Percentiles rank a stretch among this genome's conserved stretches.
phyloP scores from a whole-genome alignment of 192 early-diverging fungal species.

The Coemansia sp. region DNA sequence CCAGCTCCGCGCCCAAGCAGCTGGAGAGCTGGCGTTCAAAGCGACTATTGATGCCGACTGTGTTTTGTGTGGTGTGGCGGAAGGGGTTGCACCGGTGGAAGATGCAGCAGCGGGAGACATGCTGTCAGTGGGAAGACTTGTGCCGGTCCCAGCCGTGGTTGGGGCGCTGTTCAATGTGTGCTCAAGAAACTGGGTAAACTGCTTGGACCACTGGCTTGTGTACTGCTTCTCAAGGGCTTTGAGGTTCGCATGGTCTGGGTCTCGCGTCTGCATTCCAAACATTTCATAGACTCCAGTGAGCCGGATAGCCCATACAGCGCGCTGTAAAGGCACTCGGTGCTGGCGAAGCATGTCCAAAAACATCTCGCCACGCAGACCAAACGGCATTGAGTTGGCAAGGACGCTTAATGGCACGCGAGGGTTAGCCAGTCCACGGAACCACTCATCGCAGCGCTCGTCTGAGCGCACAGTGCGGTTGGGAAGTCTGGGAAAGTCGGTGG shows the following conservation, averaged over 20 bases:
- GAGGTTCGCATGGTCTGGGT: constrained; percentile 20
- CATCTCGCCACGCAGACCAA: constrained; percentile 59
- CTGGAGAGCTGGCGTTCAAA: neutral
- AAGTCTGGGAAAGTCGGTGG: constrained; percentile 13
- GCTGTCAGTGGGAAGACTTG: neutral
- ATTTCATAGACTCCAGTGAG: constrained; percentile 67
- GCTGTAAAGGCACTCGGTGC: constrained; percentile 60
- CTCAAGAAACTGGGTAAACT: constrained; percentile 40
- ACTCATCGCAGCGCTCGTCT: constrained; percentile 42
- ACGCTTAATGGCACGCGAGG: constrained; percentile 40
- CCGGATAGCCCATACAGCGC: constrained; percentile 73
- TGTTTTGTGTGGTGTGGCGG: constrained; percentile 1
- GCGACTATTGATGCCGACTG: neutral
- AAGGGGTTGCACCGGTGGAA: neutral
- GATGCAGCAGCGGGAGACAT: constrained; percentile 6
- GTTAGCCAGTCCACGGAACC: constrained; percentile 43
- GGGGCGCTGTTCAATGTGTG: constrained; percentile 31
- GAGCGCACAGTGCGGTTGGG: constrained; percentile 23
- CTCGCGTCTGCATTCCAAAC: constrained; percentile 38
- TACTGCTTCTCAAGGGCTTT: constrained; percentile 22
- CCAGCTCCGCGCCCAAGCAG: constrained; percentile 32
- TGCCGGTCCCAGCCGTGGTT: constrained; percentile 5
- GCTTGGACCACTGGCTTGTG: constrained; percentile 43
- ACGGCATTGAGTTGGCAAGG: constrained; percentile 32
- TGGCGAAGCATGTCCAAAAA: constrained; percentile 59